Base-by-base conservation (phyloP, 768 basidiomycete species). In the Leucocoprinus birnbaumii region DNA sequence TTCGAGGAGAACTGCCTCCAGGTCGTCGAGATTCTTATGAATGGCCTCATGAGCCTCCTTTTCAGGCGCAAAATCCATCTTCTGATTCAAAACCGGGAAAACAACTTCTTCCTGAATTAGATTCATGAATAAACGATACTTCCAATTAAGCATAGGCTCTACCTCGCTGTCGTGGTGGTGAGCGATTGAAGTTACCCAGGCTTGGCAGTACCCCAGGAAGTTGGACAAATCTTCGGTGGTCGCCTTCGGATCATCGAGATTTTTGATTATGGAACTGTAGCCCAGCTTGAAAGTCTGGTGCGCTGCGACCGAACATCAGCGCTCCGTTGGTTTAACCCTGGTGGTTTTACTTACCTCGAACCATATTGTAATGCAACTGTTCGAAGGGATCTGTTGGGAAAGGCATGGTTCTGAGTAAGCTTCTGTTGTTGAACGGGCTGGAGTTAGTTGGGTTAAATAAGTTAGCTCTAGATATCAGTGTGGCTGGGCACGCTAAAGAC, bases 51-150 rank as follows among this genome's bases (percentile, higher is more conserved):
- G 51, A 14, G 41, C 51, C 19, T 45, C 51, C 21, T 34, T 34
- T 42, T 52, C 51, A 19, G 37, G 26, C 21, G 19, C 38, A 48
- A 55, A 55, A 25, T 55, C 27, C 53, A 55, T 55, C 37, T 48
- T 55, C 38, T 55, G 26, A 31, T 55, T 55, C 37, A 48, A 10
- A 21, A 55, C 11, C 13, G 53, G 53, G 22, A 55, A 55, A 19
- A 55, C 46, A 3, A 44, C 22, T 3, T 21, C 42, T 22, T 52
- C 51, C 42, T 52, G 4, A 14, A 38, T 10, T n/a, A n/a, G n/a
- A n/a, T n/a, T n/a, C n/a, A n/a, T 3, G n/a, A 38, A 38, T 38
- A 14, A 38, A 16, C 9, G 16, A 38, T 13, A n/a, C 9, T 4
- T 10, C n/a, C n/a, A 13, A 38, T 38, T 38, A 51, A 26, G 18